These are phyloP conservation scores for Tricholoma saponaceum DNA, from an alignment of 768 basidiomycete species.

Conservation along the genomic window DNA sequence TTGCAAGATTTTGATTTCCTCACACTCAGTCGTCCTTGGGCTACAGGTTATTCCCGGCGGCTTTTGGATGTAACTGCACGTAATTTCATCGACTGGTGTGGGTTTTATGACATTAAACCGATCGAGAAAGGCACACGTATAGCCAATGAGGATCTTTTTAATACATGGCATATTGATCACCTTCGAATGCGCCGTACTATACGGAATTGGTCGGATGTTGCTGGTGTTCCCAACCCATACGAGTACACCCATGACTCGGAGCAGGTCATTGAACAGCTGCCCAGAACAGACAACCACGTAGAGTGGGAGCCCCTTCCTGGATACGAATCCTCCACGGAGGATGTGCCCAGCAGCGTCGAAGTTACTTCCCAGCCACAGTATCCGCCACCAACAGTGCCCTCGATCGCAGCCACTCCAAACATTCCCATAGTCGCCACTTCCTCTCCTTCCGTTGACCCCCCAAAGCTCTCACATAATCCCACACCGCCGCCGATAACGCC, in stretches of 20 bases:
- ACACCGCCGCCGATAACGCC: background rate
- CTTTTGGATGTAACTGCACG: background rate
- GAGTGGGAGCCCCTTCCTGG: slow-evolving; percentile 19
- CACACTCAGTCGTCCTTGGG: background rate
- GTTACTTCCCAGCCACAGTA: background rate
- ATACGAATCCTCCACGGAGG: slow-evolving; percentile 4
- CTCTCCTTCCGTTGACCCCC: background rate
- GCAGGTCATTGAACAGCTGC: background rate
- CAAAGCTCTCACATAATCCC: background rate
- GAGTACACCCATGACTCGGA: slow-evolving; percentile 15
- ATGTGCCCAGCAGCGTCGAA: slow-evolving; percentile 5
- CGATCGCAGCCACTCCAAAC: background rate
- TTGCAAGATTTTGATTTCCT: background rate
- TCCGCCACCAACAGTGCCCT: background rate
- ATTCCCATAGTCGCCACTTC: background rate
- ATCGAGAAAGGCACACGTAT: slow-evolving; percentile 19
- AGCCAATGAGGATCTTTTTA: slow-evolving; percentile 20
- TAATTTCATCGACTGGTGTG: slow-evolving; percentile 34
- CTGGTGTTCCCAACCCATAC: slow-evolving; percentile 21
- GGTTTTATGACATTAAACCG: slow-evolving; percentile 28
- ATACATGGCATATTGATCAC: slow-evolving; percentile 18
- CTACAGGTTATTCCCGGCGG: background rate
- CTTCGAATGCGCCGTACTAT: slow-evolving; percentile 26
- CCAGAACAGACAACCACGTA: background rate
- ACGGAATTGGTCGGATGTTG: slow-evolving; percentile 17